A percentile compares a stretch with the other conserved stretches of the same genome.
These are phyloP conservation scores for Penicillium pulvis DNA, from an alignment of 495 filamentous ascomycete genomes.

Conservation along the genomic window DNA sequence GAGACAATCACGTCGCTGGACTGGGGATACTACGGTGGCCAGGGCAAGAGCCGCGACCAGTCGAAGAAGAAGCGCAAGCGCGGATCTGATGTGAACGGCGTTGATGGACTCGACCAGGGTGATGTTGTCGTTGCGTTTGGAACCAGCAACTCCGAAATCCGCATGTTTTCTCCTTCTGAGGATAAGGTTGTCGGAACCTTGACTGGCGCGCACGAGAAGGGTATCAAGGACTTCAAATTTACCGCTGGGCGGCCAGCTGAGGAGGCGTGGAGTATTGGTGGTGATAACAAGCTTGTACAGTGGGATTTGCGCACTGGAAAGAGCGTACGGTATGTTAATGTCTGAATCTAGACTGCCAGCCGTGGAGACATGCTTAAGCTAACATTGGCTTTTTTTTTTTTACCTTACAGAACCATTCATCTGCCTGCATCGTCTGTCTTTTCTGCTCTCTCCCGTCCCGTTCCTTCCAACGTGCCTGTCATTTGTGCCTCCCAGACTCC, in stretches of 20 bases:
- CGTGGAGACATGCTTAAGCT: conserved; percentile 11
- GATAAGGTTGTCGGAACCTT: conserved; percentile 53
- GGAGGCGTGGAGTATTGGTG: conserved; percentile 61
- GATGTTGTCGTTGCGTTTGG: conserved; percentile 56
- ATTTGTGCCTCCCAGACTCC: conserved; percentile 60
- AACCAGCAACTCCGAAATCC: conserved; percentile 55
- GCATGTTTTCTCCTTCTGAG: conserved; percentile 56
- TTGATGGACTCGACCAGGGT: conserved; percentile 38
- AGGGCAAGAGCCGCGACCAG: conserved; percentile 37
- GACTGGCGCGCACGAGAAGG: conserved; percentile 53
- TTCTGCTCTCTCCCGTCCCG: conserved; percentile 42
- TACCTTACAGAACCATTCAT: conserved; percentile 43
- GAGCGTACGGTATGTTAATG: conserved; percentile 45
- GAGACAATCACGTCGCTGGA: conserved; percentile 57
- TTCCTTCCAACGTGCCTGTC: conserved; percentile 46
- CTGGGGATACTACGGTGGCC: conserved; percentile 53
- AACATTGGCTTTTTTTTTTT: background rate
- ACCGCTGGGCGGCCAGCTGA: conserved; percentile 40
- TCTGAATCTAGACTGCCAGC: background rate
- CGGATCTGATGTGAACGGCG: conserved; percentile 47
- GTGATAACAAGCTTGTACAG: conserved; percentile 61
- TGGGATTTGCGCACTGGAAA: conserved; percentile 57
- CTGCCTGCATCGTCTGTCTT: conserved; percentile 47
- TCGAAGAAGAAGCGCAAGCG: conserved; percentile 63
- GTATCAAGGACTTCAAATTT: conserved; percentile 60